A percentile compares a stretch with the other conserved stretches of the same genome.
These are phyloP conservation scores for Hamiltosporidium magnivora DNA, from an alignment of 371 early-diverging fungal species.

Conservation along the genomic window DNA sequence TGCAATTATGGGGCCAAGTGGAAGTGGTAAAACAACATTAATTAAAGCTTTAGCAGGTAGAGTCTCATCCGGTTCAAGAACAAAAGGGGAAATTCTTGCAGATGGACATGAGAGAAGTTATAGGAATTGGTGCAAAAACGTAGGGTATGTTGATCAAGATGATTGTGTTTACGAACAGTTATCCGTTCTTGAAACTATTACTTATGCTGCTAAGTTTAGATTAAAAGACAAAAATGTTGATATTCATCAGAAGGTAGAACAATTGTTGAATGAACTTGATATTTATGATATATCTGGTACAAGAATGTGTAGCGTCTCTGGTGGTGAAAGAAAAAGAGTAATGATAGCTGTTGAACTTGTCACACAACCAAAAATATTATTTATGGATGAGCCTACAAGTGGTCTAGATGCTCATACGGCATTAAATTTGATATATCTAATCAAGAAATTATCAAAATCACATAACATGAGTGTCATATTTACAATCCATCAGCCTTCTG, in stretches of 20 bases:
- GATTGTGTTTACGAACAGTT: constrained; percentile 29
- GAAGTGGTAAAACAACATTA: constrained; percentile 57
- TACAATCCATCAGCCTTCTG: constrained; percentile 1
- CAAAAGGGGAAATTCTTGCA: constrained; percentile 33
- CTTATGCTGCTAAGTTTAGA: not conserved
- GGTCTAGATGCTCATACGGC: constrained; percentile 30
- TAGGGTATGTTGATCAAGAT: constrained; percentile 18
- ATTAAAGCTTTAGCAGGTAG: constrained; percentile 46
- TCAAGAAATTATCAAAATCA: not conserved
- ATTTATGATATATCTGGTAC: constrained; percentile 42
- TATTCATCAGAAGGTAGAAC: not conserved
- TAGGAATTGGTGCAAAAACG: constrained; percentile 41
- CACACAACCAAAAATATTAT: constrained; percentile 58
- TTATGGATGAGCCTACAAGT: constrained; percentile 62
- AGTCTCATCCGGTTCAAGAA: constrained; percentile 8
- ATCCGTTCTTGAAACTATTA: not conserved
- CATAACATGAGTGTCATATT: not conserved
- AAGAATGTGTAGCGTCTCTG: constrained; percentile 54
- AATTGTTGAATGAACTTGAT: constrained; percentile 34
- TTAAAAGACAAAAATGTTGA: not conserved
- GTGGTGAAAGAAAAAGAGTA: constrained; percentile 61
- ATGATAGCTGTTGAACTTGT: constrained; percentile 61
- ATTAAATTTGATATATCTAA: not conserved
- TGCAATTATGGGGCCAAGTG: constrained; percentile 50
- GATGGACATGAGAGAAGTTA: constrained; percentile 35